Evolutionary conservation across 805 yeast species (phyloP), one percentile per base, ranked within the genome.

Genomic region (Saturnispora sekii): DNA sequence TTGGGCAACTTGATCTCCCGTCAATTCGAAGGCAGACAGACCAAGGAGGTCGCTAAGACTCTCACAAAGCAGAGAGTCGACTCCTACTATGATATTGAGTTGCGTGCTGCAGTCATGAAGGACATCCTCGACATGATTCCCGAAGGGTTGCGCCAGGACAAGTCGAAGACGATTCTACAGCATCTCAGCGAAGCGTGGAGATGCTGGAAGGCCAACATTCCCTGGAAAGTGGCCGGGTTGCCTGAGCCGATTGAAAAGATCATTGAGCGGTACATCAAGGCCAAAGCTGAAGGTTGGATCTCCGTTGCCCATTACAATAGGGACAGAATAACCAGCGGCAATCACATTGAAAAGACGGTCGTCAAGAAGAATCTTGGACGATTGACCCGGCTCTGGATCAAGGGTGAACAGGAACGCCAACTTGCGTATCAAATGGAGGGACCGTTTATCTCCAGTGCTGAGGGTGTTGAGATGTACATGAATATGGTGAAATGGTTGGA

Each of bases 181-280:
- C 99, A 93, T 63, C 69, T 93, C 47, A 84, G 95, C 58, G 98
- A 93, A 62, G 98, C 98, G 0, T 93, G 99, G 99, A 70, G 98
- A 60, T 93, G 97, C 61, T 93, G 99, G 99, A 93, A 93, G 61
- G 98, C 98, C 2, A 90, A 93, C 58, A 83, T 93, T 47, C 96
- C 97, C 0, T 93, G 97, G 97, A 80, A 86, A 53, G 97, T 93
- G 12, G 95, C 96, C 1, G 97, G 97, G 0, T 69, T 93, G 64
- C 98, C 99, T 2, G 83, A 75, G 43, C 97, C 97, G 0, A 77
- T 93, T 21, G 93, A 81, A 52, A 76, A 77, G 37, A 85, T 93
- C 33, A 89, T 93, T 49, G 82, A 85, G 57, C 75, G 96, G 38
- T 93, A 93, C 56, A 81, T 93, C 40, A 82, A 87, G 56, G 95